Conservation (phyloP, 2,329 filamentous ascomycete genomes). For the Phialophora expanda region DNA sequence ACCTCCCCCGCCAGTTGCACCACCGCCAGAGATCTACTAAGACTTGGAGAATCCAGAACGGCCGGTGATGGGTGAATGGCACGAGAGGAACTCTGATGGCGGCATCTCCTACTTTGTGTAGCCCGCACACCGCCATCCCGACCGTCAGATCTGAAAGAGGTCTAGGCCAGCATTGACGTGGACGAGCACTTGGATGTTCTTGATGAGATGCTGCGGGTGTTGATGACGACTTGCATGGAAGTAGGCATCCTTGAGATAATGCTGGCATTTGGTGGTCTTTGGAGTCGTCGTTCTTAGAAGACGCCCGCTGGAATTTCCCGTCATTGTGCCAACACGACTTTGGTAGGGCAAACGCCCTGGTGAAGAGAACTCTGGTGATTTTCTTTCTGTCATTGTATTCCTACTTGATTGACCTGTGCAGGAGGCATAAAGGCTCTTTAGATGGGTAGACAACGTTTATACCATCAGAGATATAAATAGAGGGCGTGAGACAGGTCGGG, state of each 20-base stretch:
- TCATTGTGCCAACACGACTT: background rate
- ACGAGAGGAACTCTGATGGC: background rate
- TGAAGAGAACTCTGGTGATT: background rate
- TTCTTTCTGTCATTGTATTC: background rate
- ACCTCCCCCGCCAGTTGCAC: background rate
- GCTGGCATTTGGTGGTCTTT: background rate
- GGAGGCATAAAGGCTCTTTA: background rate
- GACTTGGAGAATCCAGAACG: background rate
- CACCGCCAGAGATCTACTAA: background rate
- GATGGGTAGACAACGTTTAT: background rate
- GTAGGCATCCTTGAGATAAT: too few species aligned
- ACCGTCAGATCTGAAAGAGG: background rate
- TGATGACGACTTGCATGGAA: too few species aligned
- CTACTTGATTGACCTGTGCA: background rate
- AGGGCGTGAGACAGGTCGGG: background rate
- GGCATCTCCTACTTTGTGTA: conserved; percentile 16
- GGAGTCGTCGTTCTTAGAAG: background rate
- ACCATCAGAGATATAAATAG: background rate
- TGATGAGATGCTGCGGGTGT: background rate
- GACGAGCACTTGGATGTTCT: background rate
- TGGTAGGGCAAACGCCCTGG: background rate
- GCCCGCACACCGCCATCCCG: background rate
- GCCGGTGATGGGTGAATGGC: background rate
- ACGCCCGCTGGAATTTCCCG: background rate
- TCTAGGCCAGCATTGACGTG: background rate